These are phyloP conservation scores for Microstroma glucosiphilum DNA, from an alignment of 1,284 basidiomycete species.

Conservation along the genomic window DNA sequence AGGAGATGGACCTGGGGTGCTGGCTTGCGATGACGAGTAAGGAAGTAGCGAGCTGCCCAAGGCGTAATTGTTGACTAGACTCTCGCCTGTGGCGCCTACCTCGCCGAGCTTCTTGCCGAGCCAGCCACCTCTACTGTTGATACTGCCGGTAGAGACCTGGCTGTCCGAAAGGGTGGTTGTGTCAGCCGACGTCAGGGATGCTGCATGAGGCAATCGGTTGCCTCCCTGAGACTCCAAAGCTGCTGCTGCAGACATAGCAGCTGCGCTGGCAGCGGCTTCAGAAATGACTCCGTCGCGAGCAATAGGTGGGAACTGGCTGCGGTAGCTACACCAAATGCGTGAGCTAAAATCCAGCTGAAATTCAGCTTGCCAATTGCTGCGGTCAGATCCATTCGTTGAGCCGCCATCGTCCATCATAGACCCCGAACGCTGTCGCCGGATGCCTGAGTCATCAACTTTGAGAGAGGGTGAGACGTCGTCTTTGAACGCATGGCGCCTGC, in stretches of 20 bases:
- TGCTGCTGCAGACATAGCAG: constrained; percentile 14
- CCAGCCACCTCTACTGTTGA: too few species aligned
- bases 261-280: constrained; percentile 34
- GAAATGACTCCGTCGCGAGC: constrained; percentile 44
- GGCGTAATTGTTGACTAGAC: too few species aligned
- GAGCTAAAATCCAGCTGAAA: constrained; percentile 33
- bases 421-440: too few species aligned
- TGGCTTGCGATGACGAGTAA: neutral
- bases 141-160: neutral
- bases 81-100: too few species aligned
- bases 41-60: too few species aligned
- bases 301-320: constrained; percentile 44
- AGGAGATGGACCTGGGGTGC: neutral
- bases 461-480: too few species aligned
- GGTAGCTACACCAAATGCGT: constrained; percentile 48
- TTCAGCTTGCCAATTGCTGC: neutral
- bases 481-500: too few species aligned
- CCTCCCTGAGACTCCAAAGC: neutral
- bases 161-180: neutral
- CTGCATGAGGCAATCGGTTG: constrained; percentile 8
- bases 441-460: too few species aligned
- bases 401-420: too few species aligned
- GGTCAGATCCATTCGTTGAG: neutral
- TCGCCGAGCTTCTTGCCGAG: too few species aligned
- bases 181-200: neutral